These are phyloP conservation scores for Pezicula neosporulosa DNA, from an alignment of 2,329 filamentous ascomycete genomes.

Conservation along the genomic window DNA sequence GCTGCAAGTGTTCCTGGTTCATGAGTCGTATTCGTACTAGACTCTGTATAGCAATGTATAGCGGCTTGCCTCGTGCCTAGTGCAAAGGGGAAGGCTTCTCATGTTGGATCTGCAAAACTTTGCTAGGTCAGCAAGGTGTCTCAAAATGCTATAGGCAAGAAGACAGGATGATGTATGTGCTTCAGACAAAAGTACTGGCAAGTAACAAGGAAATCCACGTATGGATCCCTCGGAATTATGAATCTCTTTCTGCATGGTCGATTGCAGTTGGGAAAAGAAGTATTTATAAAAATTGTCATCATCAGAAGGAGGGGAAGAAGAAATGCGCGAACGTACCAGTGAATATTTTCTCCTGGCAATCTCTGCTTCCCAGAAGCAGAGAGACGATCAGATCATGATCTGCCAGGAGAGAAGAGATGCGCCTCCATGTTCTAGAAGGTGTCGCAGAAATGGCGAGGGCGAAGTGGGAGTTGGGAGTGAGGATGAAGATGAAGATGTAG, in stretches of 20 bases:
- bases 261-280: conserved; percentile 87
- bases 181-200: conserved; percentile 88
- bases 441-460: too few relatives aligned
- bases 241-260: conserved; percentile 76
- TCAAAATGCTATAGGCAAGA: conserved; percentile 17
- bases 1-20: too few relatives aligned
- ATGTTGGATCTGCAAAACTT: conserved; percentile 6
- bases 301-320: conserved; percentile 48
- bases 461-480: neutral
- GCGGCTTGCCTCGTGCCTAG: neutral
- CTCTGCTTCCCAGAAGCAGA: neutral
- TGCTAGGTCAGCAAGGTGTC: conserved; percentile 15
- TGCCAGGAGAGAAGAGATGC: neutral
- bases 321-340: neutral
- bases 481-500: neutral
- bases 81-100: too few relatives aligned
- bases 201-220: conserved; percentile 70
- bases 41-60: neutral
- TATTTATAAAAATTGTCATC: conserved; percentile 62
- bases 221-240: conserved; percentile 58
- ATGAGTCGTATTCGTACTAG: neutral
- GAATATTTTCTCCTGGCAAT: neutral
- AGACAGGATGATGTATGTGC: conserved; percentile 6
- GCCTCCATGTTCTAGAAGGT: neutral
- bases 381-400: neutral